These are phyloP conservation scores for Candida bentonensis DNA, from an alignment of 805 yeast genomes.

Conservation along the genomic window DNA sequence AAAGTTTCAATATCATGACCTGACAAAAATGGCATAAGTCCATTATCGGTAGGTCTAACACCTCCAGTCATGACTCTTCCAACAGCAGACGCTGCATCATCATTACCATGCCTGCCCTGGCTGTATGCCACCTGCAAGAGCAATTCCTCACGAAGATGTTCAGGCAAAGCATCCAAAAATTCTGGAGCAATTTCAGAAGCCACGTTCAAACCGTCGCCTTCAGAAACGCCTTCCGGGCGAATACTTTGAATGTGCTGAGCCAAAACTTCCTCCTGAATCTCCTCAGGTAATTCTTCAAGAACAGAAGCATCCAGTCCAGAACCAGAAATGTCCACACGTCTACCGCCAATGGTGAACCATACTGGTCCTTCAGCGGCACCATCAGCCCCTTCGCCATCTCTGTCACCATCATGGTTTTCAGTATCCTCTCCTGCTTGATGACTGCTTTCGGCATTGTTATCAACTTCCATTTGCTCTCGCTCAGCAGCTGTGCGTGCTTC, in stretches of 20 bases:
- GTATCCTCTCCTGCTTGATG: conserved; percentile 14
- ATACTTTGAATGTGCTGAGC: conserved; percentile 72
- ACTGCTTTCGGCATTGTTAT: conserved; percentile 5
- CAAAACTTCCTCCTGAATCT: conserved; percentile 83
- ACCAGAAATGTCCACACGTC: conserved; percentile 73
- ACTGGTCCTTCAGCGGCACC: conserved; percentile 33
- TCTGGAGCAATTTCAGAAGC: conserved; percentile 59
- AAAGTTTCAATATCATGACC: neutral
- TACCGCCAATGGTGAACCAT: conserved; percentile 58
- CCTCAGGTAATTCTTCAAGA: conserved; percentile 79
- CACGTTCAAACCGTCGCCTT: conserved; percentile 30
- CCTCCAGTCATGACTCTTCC: neutral
- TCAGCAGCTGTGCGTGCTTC: conserved; percentile 9
- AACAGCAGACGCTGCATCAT: neutral
- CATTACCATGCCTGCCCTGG: conserved; percentile 12
- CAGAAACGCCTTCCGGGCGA: conserved; percentile 24
- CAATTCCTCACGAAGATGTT: conserved; percentile 33
- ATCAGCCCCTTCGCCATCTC: conserved; percentile 10
- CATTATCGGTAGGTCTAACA: neutral
- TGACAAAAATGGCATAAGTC: neutral
- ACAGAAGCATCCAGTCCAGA: conserved; percentile 89
- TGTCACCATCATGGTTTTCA: conserved; percentile 2
- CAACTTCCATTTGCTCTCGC: conserved; percentile 1
- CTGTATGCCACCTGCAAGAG: conserved; percentile 15
- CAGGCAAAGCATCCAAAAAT: conserved; percentile 70